Evolutionary conservation across 441 rosid species (phyloP).

Genomic region (Pelargonium exstipulatum): DNA sequence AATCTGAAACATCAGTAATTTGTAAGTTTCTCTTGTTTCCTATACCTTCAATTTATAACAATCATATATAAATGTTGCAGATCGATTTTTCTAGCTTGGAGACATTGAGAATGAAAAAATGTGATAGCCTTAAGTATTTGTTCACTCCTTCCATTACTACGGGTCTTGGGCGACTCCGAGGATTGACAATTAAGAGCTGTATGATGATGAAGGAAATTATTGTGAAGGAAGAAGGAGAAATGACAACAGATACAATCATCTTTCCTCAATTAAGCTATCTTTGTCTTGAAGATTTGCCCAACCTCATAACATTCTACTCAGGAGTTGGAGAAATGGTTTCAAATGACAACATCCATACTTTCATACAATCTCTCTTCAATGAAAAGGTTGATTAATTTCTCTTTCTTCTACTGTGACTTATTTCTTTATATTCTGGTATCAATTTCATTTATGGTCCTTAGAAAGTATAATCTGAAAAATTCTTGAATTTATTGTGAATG

Average conservation of each 20-base stretch:
- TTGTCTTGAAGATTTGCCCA: not conserved
- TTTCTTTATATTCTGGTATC: too few relatives aligned
- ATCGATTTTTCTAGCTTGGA: too few relatives aligned
- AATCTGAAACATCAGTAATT: too few relatives aligned
- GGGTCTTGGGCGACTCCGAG: not conserved
- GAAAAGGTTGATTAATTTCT: not conserved
- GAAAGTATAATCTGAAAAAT: too few relatives aligned
- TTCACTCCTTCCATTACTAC: conserved; percentile 12
- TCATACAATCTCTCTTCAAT: not conserved
- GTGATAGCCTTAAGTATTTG: conserved; percentile 15
- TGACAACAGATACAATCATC: not conserved
- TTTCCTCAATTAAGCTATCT: not conserved
- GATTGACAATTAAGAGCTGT: conserved; percentile 6
- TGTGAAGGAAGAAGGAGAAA: not conserved
- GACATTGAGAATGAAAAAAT: not conserved
- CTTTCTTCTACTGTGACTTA: too few relatives aligned
- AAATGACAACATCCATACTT: not conserved
- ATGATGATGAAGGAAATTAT: conserved; percentile 10
- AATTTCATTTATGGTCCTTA: too few relatives aligned
- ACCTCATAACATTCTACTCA: not conserved
- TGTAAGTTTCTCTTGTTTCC: too few relatives aligned
- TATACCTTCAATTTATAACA: too few relatives aligned
- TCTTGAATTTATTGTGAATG: too few relatives aligned
- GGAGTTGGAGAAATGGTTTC: not conserved
- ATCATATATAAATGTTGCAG: too few relatives aligned